Percentiles rank a stretch among this genome's conserved stretches.
These are phyloP conservation scores for Fusarium liriodendri DNA, from an alignment of 2,329 filamentous ascomycete genomes.

Conservation along the genomic window DNA sequence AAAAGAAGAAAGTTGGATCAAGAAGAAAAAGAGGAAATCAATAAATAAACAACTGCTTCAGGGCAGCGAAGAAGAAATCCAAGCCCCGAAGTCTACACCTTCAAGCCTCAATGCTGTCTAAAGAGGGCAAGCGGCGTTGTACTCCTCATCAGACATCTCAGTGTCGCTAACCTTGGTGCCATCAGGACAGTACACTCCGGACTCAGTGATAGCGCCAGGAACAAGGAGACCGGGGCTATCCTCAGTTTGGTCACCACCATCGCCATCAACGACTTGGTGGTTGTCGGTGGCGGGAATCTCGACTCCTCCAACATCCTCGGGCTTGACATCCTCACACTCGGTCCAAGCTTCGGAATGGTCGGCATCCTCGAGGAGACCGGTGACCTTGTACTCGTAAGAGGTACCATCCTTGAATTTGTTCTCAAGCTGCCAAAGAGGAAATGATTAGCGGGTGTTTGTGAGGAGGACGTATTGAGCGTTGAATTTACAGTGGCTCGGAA, in stretches of 20 bases:
- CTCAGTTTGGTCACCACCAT: background rate
- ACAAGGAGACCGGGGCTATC: background rate
- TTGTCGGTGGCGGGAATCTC: background rate
- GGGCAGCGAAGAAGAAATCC: background rate
- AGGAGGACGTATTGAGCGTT: background rate
- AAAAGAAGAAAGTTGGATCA: background rate
- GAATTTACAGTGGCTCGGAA: background rate
- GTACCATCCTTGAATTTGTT: background rate
- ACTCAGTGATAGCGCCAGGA: background rate
- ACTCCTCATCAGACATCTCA: background rate
- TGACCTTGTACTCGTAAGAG: background rate
- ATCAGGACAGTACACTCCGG: background rate
- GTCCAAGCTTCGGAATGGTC: slow-evolving; percentile 1
- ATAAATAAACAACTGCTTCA: too few relatives aligned
- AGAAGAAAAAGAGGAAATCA: too few relatives aligned
- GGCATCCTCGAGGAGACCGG: background rate
- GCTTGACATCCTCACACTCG: background rate
- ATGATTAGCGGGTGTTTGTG: background rate
- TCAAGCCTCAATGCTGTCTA: background rate
- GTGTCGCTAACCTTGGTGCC: background rate
- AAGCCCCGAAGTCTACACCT: background rate
- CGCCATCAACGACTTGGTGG: background rate
- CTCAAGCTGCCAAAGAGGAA: background rate
- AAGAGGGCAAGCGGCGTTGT: background rate
- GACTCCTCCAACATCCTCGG: background rate